Evolutionary conservation across 177 flowering plant species (phyloP), one percentile per base, ranked within the genome.

Genomic region (Telopea speciosissima): DNA sequence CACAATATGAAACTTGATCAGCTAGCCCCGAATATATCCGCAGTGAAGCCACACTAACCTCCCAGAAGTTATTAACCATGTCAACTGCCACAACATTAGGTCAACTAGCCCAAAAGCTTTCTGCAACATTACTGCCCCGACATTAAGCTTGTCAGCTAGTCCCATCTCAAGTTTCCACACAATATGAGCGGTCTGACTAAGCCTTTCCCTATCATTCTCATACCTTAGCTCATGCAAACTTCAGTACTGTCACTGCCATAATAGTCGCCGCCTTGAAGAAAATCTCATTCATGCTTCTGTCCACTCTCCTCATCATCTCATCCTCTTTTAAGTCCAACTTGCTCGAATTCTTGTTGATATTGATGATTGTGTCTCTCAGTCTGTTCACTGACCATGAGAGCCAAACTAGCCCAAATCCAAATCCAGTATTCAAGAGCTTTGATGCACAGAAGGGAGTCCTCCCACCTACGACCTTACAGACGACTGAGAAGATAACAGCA

Each of bases 341-440:
- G 65, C 72, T 70, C 0, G 88, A 76, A 44, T 77, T 86, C 72
- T 79, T 88, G 82, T 83, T 81, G 61, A 85, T 79, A 63, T 67
- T 59, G 26, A 85, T 36, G 66, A 92, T 71, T 3, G 84, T 80
- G 67, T 87, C 83, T 77, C 92, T 83, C 75, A 94, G 77, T 67
- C 65, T 76, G 73, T 86, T 88, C 68, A 90, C 92, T 31, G 91
- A 84, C 87, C 84, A 85, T 1, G 99, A 90, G 10, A 94, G 92
- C 97, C 97, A 92, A 66, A 94, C 85, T 54, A 92, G 78, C 16
- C 90, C 97, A 59, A 92, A 74, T 0, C 91, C 97, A 11, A 92
- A 25, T 0, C 95, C 91, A 1, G 90, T 79, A 75, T 75, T 88
- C 52, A 88, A 68, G 70, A 88, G 52, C 75, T 81, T 90, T 8